Evolutionary conservation across 1,139 yeast species (phyloP), one percentile per base, ranked within the genome.

Genomic region (Pichia terricola): DNA sequence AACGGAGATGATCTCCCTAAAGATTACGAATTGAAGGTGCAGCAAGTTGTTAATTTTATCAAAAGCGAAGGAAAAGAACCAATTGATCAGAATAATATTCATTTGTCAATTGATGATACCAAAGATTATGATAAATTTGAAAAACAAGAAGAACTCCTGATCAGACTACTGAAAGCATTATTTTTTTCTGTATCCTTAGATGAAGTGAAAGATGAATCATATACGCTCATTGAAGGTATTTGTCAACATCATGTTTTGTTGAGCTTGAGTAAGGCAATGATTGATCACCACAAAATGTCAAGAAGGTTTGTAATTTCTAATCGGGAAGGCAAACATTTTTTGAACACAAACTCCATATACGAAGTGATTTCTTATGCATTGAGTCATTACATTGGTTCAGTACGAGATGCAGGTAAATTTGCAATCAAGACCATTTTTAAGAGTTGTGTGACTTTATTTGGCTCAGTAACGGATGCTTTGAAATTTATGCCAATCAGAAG

Each of bases 201-300:
- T 1, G 94, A 84, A 45, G 67, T 84, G n/a, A 72, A 70, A 45
- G 81, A 76, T 0, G 88, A 84, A 41, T 94, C 95, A 0, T 63
- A 68, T 32, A 62, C 54, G 3, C 65, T 88, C 41, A 70, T 87
- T 38, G 73, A 75, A 48, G 79, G 86, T 40, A 60, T 89, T 7
- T 77, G 94, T 28, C 81, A 80, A 46, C 97, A 91, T 62, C 81
- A 85, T 52, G 80, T 88, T 5, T 67, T 91, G 45, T 65, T 87
- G 5, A 86, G 87, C 51, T 72, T 89, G 41, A 84, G 87, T 32
- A 79, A 81, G 31, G 81, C 88, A 2, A 73, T 86, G 39, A 66
- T 78, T 33, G 89, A 83, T 43, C 81, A 81, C 54, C 69, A 85
- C 44, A 80, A 83, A 56, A 75, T 77, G 45, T 78, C 81, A 50